phyloP scores from a whole-genome alignment of 495 filamentous ascomycete genomes.

The Elasticomyces elasticus region DNA sequence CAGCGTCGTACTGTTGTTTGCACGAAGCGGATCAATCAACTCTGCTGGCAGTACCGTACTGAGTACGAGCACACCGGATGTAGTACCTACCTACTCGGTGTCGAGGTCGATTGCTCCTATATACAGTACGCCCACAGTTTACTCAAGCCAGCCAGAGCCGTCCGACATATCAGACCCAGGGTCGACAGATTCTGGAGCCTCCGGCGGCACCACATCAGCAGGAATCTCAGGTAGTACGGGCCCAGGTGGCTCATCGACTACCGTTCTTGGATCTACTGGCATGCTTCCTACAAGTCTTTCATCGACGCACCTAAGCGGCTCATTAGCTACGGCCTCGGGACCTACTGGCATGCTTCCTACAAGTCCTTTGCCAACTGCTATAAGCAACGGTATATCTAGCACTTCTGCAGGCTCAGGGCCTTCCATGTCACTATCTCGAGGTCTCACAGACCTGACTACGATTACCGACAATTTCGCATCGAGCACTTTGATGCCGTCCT shows the following conservation, averaged over 20 bases:
- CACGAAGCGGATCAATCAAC: background rate
- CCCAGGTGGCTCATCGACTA: too few relatives aligned
- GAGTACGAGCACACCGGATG: background rate
- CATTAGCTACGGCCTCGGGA: too few relatives aligned
- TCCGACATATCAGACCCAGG: too few relatives aligned
- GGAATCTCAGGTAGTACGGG: too few relatives aligned
- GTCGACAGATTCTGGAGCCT: too few relatives aligned
- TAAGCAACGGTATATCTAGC: background rate
- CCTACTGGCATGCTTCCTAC: too few relatives aligned
- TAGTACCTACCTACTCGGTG: constrained; percentile 1
- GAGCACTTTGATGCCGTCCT: background rate
- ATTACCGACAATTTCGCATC: background rate
- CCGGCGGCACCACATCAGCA: too few relatives aligned
- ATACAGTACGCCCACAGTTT: background rate
- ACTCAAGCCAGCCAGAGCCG: too few relatives aligned
- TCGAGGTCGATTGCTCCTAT: background rate
- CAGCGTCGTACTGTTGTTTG: background rate
- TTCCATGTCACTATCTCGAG: background rate
- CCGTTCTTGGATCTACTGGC: too few relatives aligned
- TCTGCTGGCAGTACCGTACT: background rate
- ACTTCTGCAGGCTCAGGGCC: background rate
- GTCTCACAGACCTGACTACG: background rate
- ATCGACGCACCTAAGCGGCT: too few relatives aligned
- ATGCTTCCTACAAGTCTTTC: too few relatives aligned
- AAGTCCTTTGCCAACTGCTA: background rate